phyloP scores from a whole-genome alignment of 2,329 filamentous ascomycete species.

The Amylocarpus encephaloides region DNA sequence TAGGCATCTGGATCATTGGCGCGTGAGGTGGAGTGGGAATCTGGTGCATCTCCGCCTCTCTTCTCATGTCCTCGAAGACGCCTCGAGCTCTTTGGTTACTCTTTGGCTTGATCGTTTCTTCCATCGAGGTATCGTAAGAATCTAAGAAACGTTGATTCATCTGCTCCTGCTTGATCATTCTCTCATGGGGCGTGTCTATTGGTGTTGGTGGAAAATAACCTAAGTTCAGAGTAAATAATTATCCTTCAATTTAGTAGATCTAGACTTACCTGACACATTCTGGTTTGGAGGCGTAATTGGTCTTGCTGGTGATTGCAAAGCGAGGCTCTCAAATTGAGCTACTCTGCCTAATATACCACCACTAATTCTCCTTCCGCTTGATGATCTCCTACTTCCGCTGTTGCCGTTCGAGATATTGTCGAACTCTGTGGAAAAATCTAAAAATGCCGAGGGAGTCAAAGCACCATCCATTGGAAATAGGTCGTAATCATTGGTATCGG shows the following conservation, averaged over 20 bases:
- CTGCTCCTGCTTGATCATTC: conserved; percentile 29
- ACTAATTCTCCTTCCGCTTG: conserved; percentile 46
- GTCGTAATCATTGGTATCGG: conserved; percentile 28
- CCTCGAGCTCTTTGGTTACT: conserved; percentile 41
- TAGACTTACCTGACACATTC: conserved; percentile 52
- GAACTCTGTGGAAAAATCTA: conserved; percentile 29
- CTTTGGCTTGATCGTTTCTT: conserved; percentile 57
- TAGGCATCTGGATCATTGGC: conserved; percentile 40
- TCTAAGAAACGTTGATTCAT: conserved; percentile 48
- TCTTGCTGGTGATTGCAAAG: conserved; percentile 38
- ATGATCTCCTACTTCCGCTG: conserved; percentile 27
- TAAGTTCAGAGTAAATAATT: conserved; percentile 31
- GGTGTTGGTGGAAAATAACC: conserved; percentile 63
- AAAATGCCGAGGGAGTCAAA: conserved; percentile 27
- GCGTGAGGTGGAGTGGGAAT: conserved; percentile 52
- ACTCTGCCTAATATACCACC: conserved; percentile 56
- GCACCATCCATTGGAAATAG: conserved; percentile 23
- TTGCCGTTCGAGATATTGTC: conserved; percentile 21
- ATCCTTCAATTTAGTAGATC: background rate
- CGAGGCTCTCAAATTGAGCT: conserved; percentile 51
- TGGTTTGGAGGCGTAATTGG: conserved; percentile 58
- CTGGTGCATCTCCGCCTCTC: conserved; percentile 45
- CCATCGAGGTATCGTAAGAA: conserved; percentile 59
- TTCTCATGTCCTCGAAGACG: conserved; percentile 53
- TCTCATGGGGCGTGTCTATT: conserved; percentile 54